A percentile compares a stretch with the other conserved stretches of the same genome.
Evolutionary conservation across 495 filamentous ascomycete genomes (phyloP).

Genomic region (Penicillium macrosclerotiorum): DNA sequence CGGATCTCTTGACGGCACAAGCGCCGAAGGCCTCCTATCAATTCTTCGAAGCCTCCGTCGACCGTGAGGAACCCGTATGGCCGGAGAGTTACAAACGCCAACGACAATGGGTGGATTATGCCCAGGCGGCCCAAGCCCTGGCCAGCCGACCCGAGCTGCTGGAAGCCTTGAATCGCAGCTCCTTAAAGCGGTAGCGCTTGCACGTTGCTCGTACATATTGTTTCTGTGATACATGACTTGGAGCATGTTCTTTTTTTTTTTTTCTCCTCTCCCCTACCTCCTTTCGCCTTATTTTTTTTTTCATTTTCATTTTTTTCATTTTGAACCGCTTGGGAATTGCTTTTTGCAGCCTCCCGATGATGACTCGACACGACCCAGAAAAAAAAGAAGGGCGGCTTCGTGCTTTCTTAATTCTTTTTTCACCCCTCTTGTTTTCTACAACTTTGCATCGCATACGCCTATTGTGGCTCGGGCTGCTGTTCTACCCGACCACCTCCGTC

Average conservation of each 20-base stretch:
- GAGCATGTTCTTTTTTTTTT: too few species aligned
- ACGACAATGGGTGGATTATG: slow-evolving; percentile 84
- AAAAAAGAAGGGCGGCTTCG: slow-evolving; percentile 28
- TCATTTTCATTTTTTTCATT: slow-evolving; percentile 10
- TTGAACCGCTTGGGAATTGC: slow-evolving; percentile 6
- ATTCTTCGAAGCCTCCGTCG: slow-evolving; percentile 84
- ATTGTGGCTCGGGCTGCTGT: slow-evolving; percentile 17
- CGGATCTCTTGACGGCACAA: slow-evolving; percentile 54
- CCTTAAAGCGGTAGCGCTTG: slow-evolving; percentile 55
- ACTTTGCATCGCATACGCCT: slow-evolving; percentile 16
- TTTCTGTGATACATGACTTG: neutral
- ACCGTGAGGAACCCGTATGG: slow-evolving; percentile 81
- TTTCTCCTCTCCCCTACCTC: too few species aligned
- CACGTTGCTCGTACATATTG: slow-evolving; percentile 16
- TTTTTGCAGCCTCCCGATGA: slow-evolving; percentile 18
- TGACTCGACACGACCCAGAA: slow-evolving; percentile 40
- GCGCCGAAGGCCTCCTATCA: slow-evolving; percentile 77
- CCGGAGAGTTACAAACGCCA: slow-evolving; percentile 90
- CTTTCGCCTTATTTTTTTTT: too few species aligned
- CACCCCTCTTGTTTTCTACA: neutral
- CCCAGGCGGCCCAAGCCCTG: slow-evolving; percentile 74
- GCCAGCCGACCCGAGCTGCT: slow-evolving; percentile 80
- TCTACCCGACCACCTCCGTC: slow-evolving; percentile 6
- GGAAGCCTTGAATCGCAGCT: slow-evolving; percentile 81
- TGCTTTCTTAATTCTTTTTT: slow-evolving; percentile 22